Evolutionary conservation across 179 eudicot genomes (phyloP).

Genomic region (Nepenthes alata): DNA sequence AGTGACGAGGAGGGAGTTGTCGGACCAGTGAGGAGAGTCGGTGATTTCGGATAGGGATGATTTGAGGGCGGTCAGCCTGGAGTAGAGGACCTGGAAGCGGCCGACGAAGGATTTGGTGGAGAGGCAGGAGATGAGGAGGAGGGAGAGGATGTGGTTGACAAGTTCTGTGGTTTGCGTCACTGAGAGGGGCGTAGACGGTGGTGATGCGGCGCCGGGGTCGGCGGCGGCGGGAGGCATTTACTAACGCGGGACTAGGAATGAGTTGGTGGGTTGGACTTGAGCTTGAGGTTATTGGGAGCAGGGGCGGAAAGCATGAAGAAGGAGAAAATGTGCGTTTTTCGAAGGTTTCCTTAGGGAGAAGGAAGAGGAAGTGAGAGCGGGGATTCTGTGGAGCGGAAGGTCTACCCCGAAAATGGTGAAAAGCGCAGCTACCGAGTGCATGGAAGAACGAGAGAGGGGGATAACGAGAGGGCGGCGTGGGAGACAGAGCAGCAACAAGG

Average conservation of each 20-base stretch:
- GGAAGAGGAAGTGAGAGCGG: not conserved
- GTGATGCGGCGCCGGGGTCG: conserved; percentile 8
- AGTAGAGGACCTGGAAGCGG: conserved; percentile 42
- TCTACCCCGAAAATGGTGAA: not conserved
- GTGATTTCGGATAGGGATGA: conserved; percentile 29
- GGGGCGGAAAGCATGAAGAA: not conserved
- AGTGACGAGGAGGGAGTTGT: conserved; percentile 31
- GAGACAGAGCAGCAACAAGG: not conserved
- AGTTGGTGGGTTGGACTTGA: not conserved
- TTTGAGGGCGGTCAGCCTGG: conserved; percentile 28
- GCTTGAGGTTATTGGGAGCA: not conserved
- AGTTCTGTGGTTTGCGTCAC: conserved; percentile 14
- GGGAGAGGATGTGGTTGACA: conserved; percentile 12
- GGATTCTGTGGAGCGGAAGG: not conserved
- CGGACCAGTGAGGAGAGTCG: conserved; percentile 38
- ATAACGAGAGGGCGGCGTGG: not conserved
- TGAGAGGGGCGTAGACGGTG: conserved; percentile 9
- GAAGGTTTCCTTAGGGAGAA: not conserved
- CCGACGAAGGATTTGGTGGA: conserved; percentile 37
- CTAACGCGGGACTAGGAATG: not conserved
- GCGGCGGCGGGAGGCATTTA: conserved; percentile 10
- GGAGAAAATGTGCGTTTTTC: not conserved
- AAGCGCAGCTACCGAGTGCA: not conserved
- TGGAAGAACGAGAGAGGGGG: not conserved
- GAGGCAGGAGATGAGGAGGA: conserved; percentile 29